Base-by-base conservation (phyloP, 176 grass and related monocot species). In the Panicum miliaceum region DNA sequence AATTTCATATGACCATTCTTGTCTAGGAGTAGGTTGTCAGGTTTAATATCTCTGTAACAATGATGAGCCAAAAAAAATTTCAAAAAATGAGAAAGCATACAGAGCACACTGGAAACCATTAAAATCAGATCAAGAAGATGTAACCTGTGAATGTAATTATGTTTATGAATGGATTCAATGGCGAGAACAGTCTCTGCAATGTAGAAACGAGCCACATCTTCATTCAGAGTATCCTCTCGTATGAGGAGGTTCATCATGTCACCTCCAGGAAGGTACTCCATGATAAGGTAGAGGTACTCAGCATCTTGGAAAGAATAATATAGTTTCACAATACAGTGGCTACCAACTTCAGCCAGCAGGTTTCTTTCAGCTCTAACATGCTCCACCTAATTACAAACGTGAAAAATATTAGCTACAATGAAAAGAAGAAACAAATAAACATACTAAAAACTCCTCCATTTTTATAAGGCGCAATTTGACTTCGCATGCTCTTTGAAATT, bases 61-160 rank as follows among this genome's bases (percentile, higher is more conserved):
- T 58, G 76, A 86, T 70, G 22, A 90, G 76, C 7, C 23, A 57
- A 77, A 76, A 59, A 10, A 3, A 46, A 13, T 18, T 54, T 8
- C 3, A 10, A 37, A 79, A 79, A 29, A 6, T 72, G n/a, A 82
- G 34, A 63, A 59, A 50, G 41, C 72, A 78, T 63, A 82, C 19
- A 63, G 4, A 63, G 20, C 12, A 71, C 35, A 60, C 32, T 56
- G 5, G 37, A 68, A 35, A 42, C 10, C 7, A 23, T 36, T 48
- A 58, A 35, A 67, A 87, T 63, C 16, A 50, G 27, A 82, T 61
- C 34, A 12, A 54, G 48, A 75, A 84, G 84, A 71, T 80, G 43
- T 41, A 36, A 93, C 94, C 94, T 96, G 87, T 96, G 91, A 50
- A 96, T 92, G 73, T 96, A 96, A 57, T 93, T 96, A 82, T 96